Evolutionary conservation across 257 asterid genomes (phyloP).

Genomic region (Scutellaria galericulata): DNA sequence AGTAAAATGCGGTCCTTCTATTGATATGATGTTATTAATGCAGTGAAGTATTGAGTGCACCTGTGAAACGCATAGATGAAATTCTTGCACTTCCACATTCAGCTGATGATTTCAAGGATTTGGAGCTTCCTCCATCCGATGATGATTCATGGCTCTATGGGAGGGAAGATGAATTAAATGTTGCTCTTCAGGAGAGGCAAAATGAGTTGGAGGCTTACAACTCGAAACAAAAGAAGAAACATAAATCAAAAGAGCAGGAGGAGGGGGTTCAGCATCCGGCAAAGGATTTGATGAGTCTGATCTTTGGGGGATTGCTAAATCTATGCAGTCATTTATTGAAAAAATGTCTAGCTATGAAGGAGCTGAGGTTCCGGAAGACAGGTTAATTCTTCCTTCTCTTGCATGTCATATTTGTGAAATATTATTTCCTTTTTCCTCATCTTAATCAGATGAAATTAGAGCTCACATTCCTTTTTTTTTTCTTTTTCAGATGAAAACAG

Average conservation of each 20-base stretch:
- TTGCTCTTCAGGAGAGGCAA: conserved; percentile 87
- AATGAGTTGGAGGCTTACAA: conserved; percentile 81
- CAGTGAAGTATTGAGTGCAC: conserved; percentile 84
- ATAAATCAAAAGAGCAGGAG: conserved; percentile 57
- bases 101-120: conserved; percentile 59
- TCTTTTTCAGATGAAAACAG: too few relatives aligned
- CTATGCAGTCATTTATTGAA: conserved; percentile 82
- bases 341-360: conserved; percentile 82
- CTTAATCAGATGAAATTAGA: conserved; percentile 9
- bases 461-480: neutral
- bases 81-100: conserved; percentile 79
- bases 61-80: conserved; percentile 76
- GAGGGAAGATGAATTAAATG: conserved; percentile 84
- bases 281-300: conserved; percentile 54
- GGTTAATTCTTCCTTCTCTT: conserved; percentile 47
- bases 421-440: conserved; percentile 28
- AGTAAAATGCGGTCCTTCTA: conserved; percentile 8
- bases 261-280: conserved; percentile 54
- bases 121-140: conserved; percentile 80
- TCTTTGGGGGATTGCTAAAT: conserved; percentile 80
- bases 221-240: conserved; percentile 62
- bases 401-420: neutral
- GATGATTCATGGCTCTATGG: conserved; percentile 96
- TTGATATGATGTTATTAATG: conserved; percentile 37
- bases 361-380: conserved; percentile 83